Conservation (phyloP, 805 yeast species). For the Metschnikowia matae region DNA sequence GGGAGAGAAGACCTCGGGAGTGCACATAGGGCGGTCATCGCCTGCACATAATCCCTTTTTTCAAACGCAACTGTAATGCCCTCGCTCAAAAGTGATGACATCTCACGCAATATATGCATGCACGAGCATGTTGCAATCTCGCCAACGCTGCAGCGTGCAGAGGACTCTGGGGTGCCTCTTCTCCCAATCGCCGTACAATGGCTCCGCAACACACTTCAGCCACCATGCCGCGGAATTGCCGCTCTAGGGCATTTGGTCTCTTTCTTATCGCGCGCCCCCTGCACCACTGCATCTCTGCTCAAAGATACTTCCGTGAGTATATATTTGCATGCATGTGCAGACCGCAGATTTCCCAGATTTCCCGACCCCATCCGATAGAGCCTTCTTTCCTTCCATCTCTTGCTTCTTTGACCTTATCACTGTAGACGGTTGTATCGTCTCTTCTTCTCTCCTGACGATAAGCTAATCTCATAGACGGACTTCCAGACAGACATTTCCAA, state of each 20-base stretch:
- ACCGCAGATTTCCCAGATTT: slow-evolving; percentile 4
- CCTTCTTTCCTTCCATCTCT: background rate
- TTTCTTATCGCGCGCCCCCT: background rate
- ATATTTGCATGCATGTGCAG: background rate
- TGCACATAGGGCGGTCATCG: too few species aligned
- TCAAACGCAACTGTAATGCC: too few species aligned
- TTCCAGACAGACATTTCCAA: too few species aligned
- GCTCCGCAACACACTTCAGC: background rate
- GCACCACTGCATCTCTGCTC: background rate
- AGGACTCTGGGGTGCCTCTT: background rate
- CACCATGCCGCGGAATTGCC: background rate
- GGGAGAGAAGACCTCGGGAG: too few species aligned
- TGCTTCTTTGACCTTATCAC: too few species aligned
- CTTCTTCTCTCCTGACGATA: too few species aligned
- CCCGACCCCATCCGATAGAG: background rate
- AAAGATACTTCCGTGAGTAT: background rate
- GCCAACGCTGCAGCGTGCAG: background rate
- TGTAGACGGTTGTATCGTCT: too few species aligned
- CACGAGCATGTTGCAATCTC: slow-evolving; percentile 1
- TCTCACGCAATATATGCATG: background rate
- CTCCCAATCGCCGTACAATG: background rate
- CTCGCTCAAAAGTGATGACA: background rate
- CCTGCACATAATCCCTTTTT: too few species aligned
- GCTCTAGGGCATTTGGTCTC: background rate
- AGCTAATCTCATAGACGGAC: too few species aligned